Evolutionary conservation across 2,329 filamentous ascomycete species (phyloP).

Genomic region (Botrytis fragariae): DNA sequence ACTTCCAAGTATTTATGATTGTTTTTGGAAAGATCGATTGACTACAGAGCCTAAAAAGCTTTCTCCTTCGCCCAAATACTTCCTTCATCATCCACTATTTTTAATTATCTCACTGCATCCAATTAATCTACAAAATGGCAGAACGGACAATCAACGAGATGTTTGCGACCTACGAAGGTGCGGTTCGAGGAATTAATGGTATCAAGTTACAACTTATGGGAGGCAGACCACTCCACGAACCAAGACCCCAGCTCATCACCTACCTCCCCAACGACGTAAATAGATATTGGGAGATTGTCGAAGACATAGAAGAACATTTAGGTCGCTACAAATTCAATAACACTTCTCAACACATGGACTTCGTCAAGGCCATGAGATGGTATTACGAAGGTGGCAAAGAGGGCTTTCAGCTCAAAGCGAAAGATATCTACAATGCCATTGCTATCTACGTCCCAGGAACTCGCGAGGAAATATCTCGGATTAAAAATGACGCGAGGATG

Average conservation of each 20-base stretch:
- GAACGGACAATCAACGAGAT: background rate
- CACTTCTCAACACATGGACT: background rate
- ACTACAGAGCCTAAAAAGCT: background rate
- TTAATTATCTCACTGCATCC: background rate
- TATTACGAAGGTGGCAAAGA: background rate
- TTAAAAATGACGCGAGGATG: background rate
- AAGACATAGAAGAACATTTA: background rate
- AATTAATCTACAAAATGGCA: background rate
- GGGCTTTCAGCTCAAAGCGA: background rate
- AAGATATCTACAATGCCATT: background rate
- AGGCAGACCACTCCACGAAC: background rate
- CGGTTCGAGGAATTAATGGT: background rate
- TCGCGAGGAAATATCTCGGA: background rate
- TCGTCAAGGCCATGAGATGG: background rate
- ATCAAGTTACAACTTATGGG: background rate
- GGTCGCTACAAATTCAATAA: background rate
- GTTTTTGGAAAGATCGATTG: background rate
- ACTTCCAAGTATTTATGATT: background rate
- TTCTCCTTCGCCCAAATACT: background rate
- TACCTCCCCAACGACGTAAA: background rate
- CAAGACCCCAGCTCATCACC: background rate
- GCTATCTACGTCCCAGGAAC: background rate
- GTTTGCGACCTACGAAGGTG: background rate
- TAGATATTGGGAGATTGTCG: background rate
- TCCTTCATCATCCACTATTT: background rate